A percentile compares a stretch with the other conserved stretches of the same genome.
Conservation (phyloP, 768 basidiomycete species). For the Favolaschia claudopus region DNA sequence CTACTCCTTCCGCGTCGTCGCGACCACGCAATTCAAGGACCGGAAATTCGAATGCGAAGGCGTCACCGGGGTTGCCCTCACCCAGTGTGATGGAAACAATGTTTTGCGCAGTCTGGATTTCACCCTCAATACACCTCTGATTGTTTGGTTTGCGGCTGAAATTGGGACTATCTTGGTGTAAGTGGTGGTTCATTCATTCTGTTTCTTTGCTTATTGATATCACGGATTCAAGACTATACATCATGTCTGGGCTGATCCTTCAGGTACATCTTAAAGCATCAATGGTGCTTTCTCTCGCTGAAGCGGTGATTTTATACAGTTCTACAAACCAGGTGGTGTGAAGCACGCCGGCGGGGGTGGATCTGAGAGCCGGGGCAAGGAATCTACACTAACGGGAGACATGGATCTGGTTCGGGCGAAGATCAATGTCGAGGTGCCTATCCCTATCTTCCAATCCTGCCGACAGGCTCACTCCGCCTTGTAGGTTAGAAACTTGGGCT, state of each 20-base stretch:
- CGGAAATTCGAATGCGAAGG: conserved; percentile 40
- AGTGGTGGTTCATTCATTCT: neutral
- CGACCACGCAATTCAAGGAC: conserved; percentile 46
- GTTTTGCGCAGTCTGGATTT: conserved; percentile 45
- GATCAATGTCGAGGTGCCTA: conserved; percentile 24
- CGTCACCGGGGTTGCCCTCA: conserved; percentile 35
- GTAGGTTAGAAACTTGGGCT: conserved; percentile 20
- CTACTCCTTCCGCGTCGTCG: conserved; percentile 45
- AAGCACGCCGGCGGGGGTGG: conserved; percentile 18
- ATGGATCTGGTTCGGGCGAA: conserved; percentile 24
- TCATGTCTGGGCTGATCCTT: conserved; percentile 32
- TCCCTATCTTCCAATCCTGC: neutral
- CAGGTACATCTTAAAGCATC: conserved; percentile 9
- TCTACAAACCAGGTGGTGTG: conserved; percentile 27
- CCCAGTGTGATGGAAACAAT: conserved; percentile 41
- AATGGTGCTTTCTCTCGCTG: no score
- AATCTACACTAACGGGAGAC: conserved; percentile 21
- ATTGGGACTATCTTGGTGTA: conserved; percentile 39
- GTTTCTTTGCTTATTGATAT: neutral
- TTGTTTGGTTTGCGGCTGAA: conserved; percentile 29
- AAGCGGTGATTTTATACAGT: no score
- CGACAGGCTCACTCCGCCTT: neutral
- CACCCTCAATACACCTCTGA: conserved; percentile 29
- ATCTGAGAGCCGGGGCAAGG: conserved; percentile 14
- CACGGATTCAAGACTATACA: conserved; percentile 10